Percentiles rank a stretch among this genome's conserved stretches.
These are phyloP conservation scores for Xenoacremonium recifei DNA, from an alignment of 2,329 filamentous ascomycete species.

Conservation along the genomic window DNA sequence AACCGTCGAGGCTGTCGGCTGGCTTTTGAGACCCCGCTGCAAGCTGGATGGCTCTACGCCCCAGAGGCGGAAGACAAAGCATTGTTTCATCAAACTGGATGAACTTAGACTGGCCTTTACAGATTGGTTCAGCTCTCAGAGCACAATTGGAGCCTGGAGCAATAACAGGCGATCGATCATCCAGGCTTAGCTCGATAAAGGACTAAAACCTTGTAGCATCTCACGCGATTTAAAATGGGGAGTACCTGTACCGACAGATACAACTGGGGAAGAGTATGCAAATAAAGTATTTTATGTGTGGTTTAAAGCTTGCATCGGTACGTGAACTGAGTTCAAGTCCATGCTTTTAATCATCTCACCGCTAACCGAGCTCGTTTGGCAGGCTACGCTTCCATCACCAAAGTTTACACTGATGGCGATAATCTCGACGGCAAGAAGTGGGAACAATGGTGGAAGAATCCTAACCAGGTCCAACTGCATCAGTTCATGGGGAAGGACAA, in stretches of 20 bases:
- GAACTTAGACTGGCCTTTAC: conserved; percentile 75
- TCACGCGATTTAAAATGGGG: conserved; percentile 94
- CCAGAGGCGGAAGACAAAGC: conserved; percentile 78
- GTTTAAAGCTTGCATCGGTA: conserved; percentile 92
- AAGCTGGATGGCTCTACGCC: conserved; percentile 89
- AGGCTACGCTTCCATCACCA: conserved; percentile 94
- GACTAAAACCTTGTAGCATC: conserved; percentile 82
- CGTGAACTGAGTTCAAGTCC: too few relatives aligned
- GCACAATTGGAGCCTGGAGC: conserved; percentile 73
- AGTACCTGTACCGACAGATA: conserved; percentile 52
- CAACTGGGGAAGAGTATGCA: conserved; percentile 54
- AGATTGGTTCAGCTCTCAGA: conserved; percentile 73
- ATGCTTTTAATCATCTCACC: too few relatives aligned
- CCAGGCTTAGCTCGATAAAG: conserved; percentile 78
- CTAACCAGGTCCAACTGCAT: conserved; percentile 82
- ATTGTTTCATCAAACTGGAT: conserved; percentile 86
- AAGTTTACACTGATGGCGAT: conserved; percentile 69
- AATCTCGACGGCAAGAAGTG: conserved; percentile 60
- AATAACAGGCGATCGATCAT: conserved; percentile 75
- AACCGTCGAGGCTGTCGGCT: conserved; percentile 39
- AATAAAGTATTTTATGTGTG: conserved; percentile 84
- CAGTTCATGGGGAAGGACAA: conserved; percentile 88
- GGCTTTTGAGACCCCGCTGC: conserved; percentile 79
- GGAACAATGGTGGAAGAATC: conserved; percentile 94
- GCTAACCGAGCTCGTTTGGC: too few relatives aligned